Conservation (phyloP, 805 yeast genomes). For the Cyberlindnera euphorbiae region DNA sequence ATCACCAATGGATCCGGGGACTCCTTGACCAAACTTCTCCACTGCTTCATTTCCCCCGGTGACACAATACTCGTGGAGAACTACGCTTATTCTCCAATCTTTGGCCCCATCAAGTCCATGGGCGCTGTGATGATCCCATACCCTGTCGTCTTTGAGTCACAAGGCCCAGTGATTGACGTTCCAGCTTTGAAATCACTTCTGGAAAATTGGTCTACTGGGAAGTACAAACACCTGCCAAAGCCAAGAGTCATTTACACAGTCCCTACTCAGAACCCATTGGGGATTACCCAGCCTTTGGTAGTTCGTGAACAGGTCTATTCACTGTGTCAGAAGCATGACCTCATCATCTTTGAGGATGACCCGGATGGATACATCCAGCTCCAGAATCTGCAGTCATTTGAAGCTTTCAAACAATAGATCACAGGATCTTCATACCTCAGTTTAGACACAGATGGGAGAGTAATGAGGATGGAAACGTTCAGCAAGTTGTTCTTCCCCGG, state of each 20-base stretch:
- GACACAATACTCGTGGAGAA: slow-evolving; percentile 60
- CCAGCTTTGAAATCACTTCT: slow-evolving; percentile 46
- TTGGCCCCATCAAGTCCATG: slow-evolving; percentile 29
- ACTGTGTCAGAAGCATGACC: slow-evolving; percentile 50
- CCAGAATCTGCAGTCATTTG: slow-evolving; percentile 14
- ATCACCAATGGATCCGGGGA: slow-evolving; percentile 52
- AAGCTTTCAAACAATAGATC: slow-evolving; percentile 28
- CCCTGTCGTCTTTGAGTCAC: slow-evolving; percentile 29
- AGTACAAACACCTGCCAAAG: slow-evolving; percentile 38
- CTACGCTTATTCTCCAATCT: slow-evolving; percentile 61
- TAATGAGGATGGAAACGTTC: slow-evolving; percentile 70
- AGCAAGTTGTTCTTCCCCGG: slow-evolving; percentile 81
- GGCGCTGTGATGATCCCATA: slow-evolving; percentile 39
- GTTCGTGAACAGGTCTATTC: slow-evolving; percentile 44
- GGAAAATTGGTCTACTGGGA: slow-evolving; percentile 35
- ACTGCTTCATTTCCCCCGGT: slow-evolving; percentile 44
- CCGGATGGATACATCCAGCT: slow-evolving; percentile 70
- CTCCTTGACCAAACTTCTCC: slow-evolving; percentile 45
- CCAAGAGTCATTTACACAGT: slow-evolving; percentile 61
- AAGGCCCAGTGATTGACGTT: slow-evolving; percentile 34
- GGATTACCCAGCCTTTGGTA: slow-evolving; percentile 43
- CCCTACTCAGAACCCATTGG: slow-evolving; percentile 66
- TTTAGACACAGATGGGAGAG: slow-evolving; percentile 70
- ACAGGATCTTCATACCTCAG: slow-evolving; percentile 42
- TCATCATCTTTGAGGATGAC: slow-evolving; percentile 62